phyloP scores from a whole-genome alignment of 2,329 filamentous ascomycete genomes.

The Cadophora sp. region DNA sequence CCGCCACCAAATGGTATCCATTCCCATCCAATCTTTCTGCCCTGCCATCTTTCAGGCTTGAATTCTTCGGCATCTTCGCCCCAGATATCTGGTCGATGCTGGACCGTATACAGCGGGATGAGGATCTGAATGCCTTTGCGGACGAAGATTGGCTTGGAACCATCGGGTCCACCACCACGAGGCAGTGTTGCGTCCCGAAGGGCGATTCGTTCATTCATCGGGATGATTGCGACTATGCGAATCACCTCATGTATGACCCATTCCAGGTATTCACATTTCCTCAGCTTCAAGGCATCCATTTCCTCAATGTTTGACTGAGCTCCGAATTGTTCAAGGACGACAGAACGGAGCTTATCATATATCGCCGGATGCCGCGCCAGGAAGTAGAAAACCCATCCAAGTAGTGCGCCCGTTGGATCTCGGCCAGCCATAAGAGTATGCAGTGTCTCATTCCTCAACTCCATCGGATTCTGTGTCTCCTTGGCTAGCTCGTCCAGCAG shows the following conservation, averaged over 20 bases:
- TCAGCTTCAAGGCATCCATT: conserved; percentile 28
- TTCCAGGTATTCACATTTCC: conserved; percentile 35
- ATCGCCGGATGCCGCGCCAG: conserved; percentile 48
- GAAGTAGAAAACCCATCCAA: conserved; percentile 55
- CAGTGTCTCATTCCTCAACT: conserved; percentile 35
- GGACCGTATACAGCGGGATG: conserved; percentile 40
- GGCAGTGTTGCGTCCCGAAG: conserved; percentile 49
- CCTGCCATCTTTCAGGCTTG: conserved; percentile 43
- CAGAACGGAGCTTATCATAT: conserved; percentile 50
- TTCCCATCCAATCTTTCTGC: conserved; percentile 69
- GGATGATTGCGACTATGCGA: conserved; percentile 54
- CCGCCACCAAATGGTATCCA: conserved; percentile 79
- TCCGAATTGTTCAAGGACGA: conserved; percentile 46
- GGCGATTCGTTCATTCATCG: conserved; percentile 58
- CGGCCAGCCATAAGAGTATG: conserved; percentile 55
- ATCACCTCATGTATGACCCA: conserved; percentile 48
- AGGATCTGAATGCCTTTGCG: conserved; percentile 36
- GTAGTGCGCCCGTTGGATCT: conserved; percentile 59
- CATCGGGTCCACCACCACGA: conserved; percentile 43
- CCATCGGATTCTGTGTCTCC: conserved; percentile 27
- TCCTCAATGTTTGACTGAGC: conserved; percentile 35
- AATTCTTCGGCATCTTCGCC: conserved; percentile 58
- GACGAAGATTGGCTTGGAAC: conserved; percentile 40
- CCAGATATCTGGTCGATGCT: conserved; percentile 62
- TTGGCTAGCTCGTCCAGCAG: conserved; percentile 55